Percentiles rank a stretch among this genome's conserved stretches.
phyloP scores from a whole-genome alignment of 1,139 yeast species.

The Protomyces arabidopsidicola region DNA sequence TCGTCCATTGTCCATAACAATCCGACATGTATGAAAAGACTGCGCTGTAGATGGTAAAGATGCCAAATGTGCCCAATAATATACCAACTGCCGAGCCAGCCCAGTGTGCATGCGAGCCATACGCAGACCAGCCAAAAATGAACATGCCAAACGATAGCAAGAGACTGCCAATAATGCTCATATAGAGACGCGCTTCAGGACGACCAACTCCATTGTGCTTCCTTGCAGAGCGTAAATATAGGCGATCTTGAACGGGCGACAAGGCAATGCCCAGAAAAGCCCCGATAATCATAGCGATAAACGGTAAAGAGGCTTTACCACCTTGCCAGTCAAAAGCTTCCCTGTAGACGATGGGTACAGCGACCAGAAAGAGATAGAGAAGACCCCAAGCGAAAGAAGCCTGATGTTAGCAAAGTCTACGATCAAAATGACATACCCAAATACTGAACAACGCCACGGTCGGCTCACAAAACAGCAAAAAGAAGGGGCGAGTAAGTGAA shows the following conservation, averaged over 20 bases:
- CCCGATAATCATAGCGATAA: slow-evolving; percentile 64
- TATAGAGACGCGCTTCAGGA: slow-evolving; percentile 75
- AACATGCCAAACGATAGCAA: slow-evolving; percentile 64
- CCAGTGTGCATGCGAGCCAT: slow-evolving; percentile 21
- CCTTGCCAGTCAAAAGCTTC: slow-evolving; percentile 67
- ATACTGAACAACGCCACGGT: slow-evolving; percentile 34
- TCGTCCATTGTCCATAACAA: slow-evolving; percentile 71
- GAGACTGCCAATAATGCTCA: slow-evolving; percentile 66
- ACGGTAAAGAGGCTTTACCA: slow-evolving; percentile 54
- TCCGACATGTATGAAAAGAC: slow-evolving; percentile 59
- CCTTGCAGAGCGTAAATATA: slow-evolving; percentile 34
- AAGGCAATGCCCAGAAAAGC: slow-evolving; percentile 46
- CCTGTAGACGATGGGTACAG: slow-evolving; percentile 59
- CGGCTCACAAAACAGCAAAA: slow-evolving; percentile 22
- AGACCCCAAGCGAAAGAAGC: background rate
- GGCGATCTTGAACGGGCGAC: slow-evolving; percentile 29
- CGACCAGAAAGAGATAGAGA: slow-evolving; percentile 57
- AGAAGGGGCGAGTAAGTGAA: slow-evolving; percentile 24
- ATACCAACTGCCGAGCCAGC: slow-evolving; percentile 22
- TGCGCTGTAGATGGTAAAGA: slow-evolving; percentile 26
- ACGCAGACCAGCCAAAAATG: slow-evolving; percentile 78
- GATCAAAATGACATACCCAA: slow-evolving; percentile 39
- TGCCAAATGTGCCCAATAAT: slow-evolving; percentile 21
- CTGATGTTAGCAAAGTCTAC: background rate
- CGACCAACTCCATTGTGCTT: slow-evolving; percentile 55